A percentile compares a stretch with the other conserved stretches of the same genome.
These are phyloP conservation scores for Epicoccum nigrum DNA, from an alignment of 2,329 filamentous ascomycete genomes.

Conservation along the genomic window DNA sequence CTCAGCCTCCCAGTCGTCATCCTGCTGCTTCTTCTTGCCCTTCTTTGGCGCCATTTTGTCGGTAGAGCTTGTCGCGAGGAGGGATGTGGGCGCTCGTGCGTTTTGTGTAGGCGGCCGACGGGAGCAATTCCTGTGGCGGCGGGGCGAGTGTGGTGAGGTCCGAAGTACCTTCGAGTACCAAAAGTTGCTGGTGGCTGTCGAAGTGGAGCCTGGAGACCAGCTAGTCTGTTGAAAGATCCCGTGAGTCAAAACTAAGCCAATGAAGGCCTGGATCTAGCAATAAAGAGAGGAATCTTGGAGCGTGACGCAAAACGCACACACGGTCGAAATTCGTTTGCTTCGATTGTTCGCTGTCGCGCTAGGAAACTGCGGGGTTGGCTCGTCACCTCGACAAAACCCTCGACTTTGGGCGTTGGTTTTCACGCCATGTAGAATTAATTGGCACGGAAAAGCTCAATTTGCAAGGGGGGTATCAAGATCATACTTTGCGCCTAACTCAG, in stretches of 20 bases:
- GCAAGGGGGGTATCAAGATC: no score
- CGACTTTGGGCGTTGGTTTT: neutral
- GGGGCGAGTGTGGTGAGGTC: constrained; percentile 19
- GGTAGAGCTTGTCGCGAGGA: neutral
- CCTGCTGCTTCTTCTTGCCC: constrained; percentile 82
- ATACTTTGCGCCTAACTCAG: no score
- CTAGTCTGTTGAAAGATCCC: constrained; percentile 20
- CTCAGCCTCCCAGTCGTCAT: constrained; percentile 96
- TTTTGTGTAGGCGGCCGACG: constrained; percentile 9
- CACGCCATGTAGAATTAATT: no score
- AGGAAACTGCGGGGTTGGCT: neutral
- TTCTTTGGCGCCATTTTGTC: constrained; percentile 88
- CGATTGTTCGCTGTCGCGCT: constrained; percentile 13
- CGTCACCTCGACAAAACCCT: neutral
- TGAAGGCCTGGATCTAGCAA: constrained; percentile 34
- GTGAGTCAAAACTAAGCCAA: constrained; percentile 33
- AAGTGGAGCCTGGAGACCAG: constrained; percentile 17
- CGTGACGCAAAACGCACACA: constrained; percentile 38
- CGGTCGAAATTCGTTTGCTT: constrained; percentile 29
- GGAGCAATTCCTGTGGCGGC: constrained; percentile 16
- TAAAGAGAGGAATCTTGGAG: constrained; percentile 22
- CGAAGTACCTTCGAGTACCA: constrained; percentile 14
- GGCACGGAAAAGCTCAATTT: no score
- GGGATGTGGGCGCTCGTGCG: constrained; percentile 6
- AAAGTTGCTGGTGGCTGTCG: constrained; percentile 6